Evolutionary conservation across 352 stramenopile genomes (phyloP).

Genomic region (Pythium dissotocum): DNA sequence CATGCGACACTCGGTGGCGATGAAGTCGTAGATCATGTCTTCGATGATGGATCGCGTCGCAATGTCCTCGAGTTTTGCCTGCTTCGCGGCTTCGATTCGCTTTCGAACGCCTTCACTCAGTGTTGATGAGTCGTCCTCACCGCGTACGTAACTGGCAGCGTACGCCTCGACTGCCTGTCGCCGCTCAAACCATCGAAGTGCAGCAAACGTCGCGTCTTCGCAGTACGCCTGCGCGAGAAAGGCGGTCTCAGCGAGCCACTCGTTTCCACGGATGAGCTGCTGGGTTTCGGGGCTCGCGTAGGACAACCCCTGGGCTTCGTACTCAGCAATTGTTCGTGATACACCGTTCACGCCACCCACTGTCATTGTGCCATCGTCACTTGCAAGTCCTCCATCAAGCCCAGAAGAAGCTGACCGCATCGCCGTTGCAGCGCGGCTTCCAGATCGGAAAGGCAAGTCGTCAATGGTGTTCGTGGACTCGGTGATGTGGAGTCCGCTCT

Average conservation of each 20-base stretch:
- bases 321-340: conserved; percentile 5
- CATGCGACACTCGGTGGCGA: conserved; percentile 55
- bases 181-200: conserved; percentile 45
- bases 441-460: conserved; percentile 17
- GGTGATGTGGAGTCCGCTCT: conserved; percentile 24
- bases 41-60: conserved; percentile 53
- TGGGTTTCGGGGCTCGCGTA: conserved; percentile 28
- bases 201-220: conserved; percentile 38
- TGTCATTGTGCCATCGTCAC: background rate
- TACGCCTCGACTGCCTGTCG: conserved; percentile 47
- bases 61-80: conserved; percentile 46
- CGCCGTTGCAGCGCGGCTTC: background rate
- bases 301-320: conserved; percentile 15
- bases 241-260: conserved; percentile 34
- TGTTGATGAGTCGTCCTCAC: conserved; percentile 16
- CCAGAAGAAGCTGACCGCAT: background rate
- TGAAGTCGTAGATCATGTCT: conserved; percentile 58
- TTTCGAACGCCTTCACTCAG: conserved; percentile 29
- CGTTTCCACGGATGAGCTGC: conserved; percentile 30
- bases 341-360: background rate
- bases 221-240: conserved; percentile 52
- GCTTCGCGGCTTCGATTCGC: conserved; percentile 37
- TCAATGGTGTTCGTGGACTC: conserved; percentile 9
- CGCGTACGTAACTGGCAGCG: conserved; percentile 36
- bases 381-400: background rate